Percentiles rank a stretch among this genome's conserved stretches.
Conservation (phyloP, 305 asterid genomes). For the Fraxinus platypoda region DNA sequence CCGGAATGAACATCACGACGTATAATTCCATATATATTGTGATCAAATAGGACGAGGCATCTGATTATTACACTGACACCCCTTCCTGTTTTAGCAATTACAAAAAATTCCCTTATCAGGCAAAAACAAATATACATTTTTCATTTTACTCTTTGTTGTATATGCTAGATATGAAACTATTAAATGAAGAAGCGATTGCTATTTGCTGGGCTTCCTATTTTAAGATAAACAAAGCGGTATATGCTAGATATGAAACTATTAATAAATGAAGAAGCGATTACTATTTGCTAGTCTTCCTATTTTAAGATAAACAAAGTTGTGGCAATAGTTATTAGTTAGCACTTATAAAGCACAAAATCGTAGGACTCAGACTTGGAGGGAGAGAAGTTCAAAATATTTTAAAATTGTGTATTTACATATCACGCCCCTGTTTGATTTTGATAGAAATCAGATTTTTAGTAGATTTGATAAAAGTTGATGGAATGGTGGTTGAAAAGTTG, state of each 20-base stretch:
- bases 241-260: too few relatives aligned
- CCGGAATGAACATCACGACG: too few relatives aligned
- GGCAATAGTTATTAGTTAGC: neutral
- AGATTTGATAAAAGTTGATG: too few relatives aligned
- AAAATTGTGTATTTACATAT: too few relatives aligned
- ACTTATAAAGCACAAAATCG: neutral
- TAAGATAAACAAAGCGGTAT: too few relatives aligned
- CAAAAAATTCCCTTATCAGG: neutral
- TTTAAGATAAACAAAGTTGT: neutral
- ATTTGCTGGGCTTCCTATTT: too few relatives aligned
- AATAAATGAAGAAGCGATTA: too few relatives aligned
- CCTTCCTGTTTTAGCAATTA: neutral
- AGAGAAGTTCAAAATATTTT: too few relatives aligned
- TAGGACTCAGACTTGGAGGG: too few relatives aligned
- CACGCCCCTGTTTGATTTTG: too few relatives aligned
- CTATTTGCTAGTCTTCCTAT: neutral
- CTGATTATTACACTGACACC: neutral
- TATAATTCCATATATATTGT: neutral
- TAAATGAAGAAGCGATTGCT: neutral
- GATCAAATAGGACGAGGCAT: neutral
- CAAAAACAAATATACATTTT: neutral
- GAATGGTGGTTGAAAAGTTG: too few relatives aligned
- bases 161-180: neutral
- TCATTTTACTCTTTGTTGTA: neutral
- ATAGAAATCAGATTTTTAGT: too few relatives aligned